These are phyloP conservation scores for Aureobasidium sp. DNA, from an alignment of 2,329 filamentous ascomycete species.

Conservation along the genomic window DNA sequence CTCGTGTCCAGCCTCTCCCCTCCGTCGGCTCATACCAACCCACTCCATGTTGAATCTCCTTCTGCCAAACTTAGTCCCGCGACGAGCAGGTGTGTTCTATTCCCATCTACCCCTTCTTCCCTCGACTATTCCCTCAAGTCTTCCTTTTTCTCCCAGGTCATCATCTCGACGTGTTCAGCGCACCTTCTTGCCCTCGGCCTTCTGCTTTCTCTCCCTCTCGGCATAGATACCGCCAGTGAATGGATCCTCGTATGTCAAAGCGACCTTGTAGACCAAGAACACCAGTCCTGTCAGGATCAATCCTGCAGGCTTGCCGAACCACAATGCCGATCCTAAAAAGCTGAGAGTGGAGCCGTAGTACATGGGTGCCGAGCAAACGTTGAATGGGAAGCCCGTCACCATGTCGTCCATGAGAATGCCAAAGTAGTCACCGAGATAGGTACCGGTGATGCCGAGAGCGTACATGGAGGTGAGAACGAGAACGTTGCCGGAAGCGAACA, in stretches of 20 bases:
- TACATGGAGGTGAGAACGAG: constrained; percentile 86
- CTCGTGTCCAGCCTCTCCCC: not conserved
- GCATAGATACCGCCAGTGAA: constrained; percentile 91
- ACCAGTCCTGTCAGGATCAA: constrained; percentile 69
- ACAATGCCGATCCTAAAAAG: constrained; percentile 79
- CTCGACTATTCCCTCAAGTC: constrained; percentile 7
- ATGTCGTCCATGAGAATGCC: constrained; percentile 94
- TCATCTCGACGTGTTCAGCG: not conserved
- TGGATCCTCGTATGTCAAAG: constrained; percentile 81
- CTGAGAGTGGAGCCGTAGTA: constrained; percentile 90
- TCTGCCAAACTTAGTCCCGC: not conserved
- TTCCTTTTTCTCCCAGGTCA: not conserved
- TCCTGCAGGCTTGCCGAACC: constrained; percentile 81
- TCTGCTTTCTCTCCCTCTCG: constrained; percentile 57
- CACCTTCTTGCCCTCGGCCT: constrained; percentile 25
- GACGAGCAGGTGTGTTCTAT: not conserved
- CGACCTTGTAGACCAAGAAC: constrained; percentile 68
- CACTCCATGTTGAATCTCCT: not conserved
- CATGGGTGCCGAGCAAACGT: constrained; percentile 84
- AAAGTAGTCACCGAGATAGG: constrained; percentile 97
- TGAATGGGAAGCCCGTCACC: constrained; percentile 94
- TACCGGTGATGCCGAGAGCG: constrained; percentile 87
- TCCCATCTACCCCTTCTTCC: not conserved
- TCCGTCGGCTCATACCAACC: not conserved
- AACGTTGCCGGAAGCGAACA: constrained; percentile 69